A percentile compares a stretch with the other conserved stretches of the same genome.
Evolutionary conservation across 441 rosid species (phyloP).

Genomic region (Adansonia gregorii): DNA sequence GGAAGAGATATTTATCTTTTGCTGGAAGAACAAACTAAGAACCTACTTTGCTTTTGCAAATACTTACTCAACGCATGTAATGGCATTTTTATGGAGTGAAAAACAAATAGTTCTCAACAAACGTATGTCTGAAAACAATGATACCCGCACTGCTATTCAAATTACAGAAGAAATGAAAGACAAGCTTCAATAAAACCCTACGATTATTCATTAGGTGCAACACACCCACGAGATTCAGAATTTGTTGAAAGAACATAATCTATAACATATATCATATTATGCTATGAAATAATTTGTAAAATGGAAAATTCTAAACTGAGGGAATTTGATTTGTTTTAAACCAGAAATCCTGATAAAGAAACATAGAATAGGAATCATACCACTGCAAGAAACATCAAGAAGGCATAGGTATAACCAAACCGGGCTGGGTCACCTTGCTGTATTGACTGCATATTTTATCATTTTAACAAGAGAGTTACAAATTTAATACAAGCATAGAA

Average conservation of each 20-base stretch:
- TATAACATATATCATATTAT: background rate
- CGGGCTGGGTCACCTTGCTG: slow-evolving; percentile 89
- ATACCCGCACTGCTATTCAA: background rate
- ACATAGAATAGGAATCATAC: slow-evolving; percentile 47
- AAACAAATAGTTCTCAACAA: background rate
- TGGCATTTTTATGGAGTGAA: background rate
- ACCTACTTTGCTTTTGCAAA: background rate
- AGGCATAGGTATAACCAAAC: slow-evolving; percentile 86
- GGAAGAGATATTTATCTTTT: background rate
- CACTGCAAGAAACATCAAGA: slow-evolving; percentile 81
- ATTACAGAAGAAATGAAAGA: background rate
- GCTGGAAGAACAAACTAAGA: background rate
- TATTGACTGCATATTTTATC: slow-evolving; percentile 73
- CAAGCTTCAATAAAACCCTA: background rate
- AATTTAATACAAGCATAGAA: slow-evolving; percentile 19
- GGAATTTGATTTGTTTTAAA: background rate
- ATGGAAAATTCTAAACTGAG: background rate
- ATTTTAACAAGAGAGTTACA: slow-evolving; percentile 16
- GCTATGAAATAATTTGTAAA: background rate
- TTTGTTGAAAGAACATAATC: background rate
- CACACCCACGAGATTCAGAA: background rate
- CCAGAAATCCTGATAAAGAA: background rate
- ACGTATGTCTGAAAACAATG: background rate
- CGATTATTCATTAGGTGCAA: background rate
- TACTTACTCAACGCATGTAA: background rate